These are phyloP conservation scores for Colletotrichum sp. DNA, from an alignment of 2,329 filamentous ascomycete genomes.

Conservation along the genomic window DNA sequence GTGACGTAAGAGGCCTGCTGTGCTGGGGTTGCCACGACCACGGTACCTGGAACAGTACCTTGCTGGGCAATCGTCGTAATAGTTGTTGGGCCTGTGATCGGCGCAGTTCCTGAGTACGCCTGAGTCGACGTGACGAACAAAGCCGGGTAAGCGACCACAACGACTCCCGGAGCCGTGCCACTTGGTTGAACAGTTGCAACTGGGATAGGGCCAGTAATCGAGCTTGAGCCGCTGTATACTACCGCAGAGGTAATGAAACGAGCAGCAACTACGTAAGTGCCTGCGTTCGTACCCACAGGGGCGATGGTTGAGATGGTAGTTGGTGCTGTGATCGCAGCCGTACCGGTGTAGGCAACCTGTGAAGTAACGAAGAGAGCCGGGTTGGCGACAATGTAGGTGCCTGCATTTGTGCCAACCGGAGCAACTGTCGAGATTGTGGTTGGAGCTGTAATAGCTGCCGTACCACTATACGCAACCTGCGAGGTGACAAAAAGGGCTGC, in stretches of 20 bases:
- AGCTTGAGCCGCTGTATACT: not conserved
- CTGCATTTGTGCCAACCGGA: not conserved
- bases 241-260: not conserved
- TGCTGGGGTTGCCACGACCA: not conserved
- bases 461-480: not conserved
- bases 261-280: slow-evolving; percentile 4
- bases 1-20: not conserved
- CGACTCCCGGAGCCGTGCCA: slow-evolving; percentile 2
- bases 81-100: not conserved
- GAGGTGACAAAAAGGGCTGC: not conserved
- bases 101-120: not conserved
- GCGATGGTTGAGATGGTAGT: not conserved
- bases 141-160: slow-evolving; percentile 6
- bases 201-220: not conserved
- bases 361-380: not conserved
- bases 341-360: not conserved
- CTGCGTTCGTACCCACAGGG: not conserved
- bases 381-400: slow-evolving; percentile 11
- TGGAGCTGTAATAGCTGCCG: not conserved
- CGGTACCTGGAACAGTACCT: slow-evolving; percentile 3
- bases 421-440: slow-evolving; percentile 3
- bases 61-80: not conserved
- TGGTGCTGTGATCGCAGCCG: slow-evolving; percentile 1
- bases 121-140: slow-evolving; percentile 6
- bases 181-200: slow-evolving; percentile 4